Evolutionary conservation across 257 asterid species (phyloP), one percentile per base, ranked within the genome.

Genomic region (Capsicum pubescens): DNA sequence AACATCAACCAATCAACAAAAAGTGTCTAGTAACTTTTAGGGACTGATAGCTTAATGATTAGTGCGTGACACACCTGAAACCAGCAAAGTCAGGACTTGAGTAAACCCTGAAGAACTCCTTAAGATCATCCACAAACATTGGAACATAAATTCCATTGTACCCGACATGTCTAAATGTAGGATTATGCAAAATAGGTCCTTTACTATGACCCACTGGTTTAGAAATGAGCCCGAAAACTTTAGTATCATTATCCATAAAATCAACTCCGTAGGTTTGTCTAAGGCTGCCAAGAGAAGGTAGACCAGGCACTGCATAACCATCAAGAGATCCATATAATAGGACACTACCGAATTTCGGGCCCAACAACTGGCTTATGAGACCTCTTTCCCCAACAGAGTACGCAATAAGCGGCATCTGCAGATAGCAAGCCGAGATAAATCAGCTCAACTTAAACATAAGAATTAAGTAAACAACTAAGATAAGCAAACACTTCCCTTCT

Each of bases 171-270:
- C 92, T 84, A 46, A 92, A 89, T 32, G 94, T 85, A 50, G 93
- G 97, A 88, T 92, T 92, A 84, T 92, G 94, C 90, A 92, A 85
- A 68, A 92, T 71, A 17, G 97, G 97, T 83, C 97, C 97, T 84
- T 92, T 92, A 87, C 94, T 92, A 44, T 92, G 97, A 84, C 91
- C 84, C 26, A 92, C 94, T 44, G 97, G 97, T 64, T 92, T 92
- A 26, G 97, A 92, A 68, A 92, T 84, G 58, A 92, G 92, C 83
- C 97, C 97, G 50, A 91, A 90, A 74, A 92, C 91, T 86, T 85
- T 85, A 42, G 93, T 91, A 55, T 84, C 83, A 50, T 84, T 71
- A 86, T 91, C 91, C 54, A 90, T 80, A 54, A 86, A 87, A 79
- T 87, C 91, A 83, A 93, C 79, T 72, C 84, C 84, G 52, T 91